Conservation (phyloP, 768 basidiomycete species). For the Lactarius evosmus region DNA sequence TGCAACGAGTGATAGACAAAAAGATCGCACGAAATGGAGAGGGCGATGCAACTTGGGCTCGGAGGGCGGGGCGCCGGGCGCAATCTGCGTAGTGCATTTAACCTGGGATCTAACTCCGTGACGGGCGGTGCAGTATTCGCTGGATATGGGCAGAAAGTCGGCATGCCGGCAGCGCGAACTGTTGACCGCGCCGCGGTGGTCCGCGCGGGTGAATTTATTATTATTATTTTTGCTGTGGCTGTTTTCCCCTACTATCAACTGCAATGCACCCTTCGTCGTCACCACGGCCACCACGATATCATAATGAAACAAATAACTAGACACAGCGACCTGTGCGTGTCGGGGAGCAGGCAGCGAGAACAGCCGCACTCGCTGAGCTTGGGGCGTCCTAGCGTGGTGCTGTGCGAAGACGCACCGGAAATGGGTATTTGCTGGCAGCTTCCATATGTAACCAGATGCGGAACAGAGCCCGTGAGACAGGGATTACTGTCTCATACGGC, state of each 20-base stretch:
- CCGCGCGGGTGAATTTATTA: conserved; percentile 4
- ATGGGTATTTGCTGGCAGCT: conserved; percentile 24
- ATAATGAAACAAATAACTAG: not conserved
- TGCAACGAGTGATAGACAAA: not conserved
- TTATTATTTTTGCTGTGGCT: conserved; percentile 1
- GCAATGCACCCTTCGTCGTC: not conserved
- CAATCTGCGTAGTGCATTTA: not conserved
- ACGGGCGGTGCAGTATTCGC: conserved; percentile 17
- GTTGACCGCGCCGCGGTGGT: conserved; percentile 11
- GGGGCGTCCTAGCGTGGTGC: not conserved
- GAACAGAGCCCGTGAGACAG: conserved; percentile 1
- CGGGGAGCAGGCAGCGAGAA: not conserved
- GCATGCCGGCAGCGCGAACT: conserved; percentile 22
- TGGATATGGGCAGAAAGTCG: conserved; percentile 22
- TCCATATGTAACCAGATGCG: conserved; percentile 17
- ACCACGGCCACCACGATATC: conserved; percentile 4
- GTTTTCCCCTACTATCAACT: not conserved
- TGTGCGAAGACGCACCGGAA: conserved; percentile 17
- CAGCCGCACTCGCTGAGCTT: conserved; percentile 1
- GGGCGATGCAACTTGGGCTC: not conserved
- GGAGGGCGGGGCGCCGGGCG: conserved; percentile 1
- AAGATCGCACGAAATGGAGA: not conserved
- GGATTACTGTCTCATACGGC: conserved; percentile 4
- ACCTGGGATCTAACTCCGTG: conserved; percentile 20
- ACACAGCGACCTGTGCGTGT: not conserved